phyloP scores from a whole-genome alignment of 1,284 basidiomycete species.

The Trichosporon faecale region DNA sequence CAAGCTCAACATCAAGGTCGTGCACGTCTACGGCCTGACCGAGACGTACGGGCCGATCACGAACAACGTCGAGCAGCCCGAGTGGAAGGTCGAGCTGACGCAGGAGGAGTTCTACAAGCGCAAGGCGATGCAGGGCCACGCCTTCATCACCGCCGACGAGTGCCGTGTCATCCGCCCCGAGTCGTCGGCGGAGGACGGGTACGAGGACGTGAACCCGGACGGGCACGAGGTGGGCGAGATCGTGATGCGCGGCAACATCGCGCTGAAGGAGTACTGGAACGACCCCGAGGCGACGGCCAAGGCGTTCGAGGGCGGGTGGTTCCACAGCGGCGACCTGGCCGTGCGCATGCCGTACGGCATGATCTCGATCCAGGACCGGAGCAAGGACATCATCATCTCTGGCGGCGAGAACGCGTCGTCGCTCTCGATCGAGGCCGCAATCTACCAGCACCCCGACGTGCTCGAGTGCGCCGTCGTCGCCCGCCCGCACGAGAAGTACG shows the following conservation, averaged over 20 bases:
- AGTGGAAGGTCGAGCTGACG: constrained; percentile 18
- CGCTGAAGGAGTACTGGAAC: constrained; percentile 65
- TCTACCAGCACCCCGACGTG: constrained; percentile 63
- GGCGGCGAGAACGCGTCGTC: constrained; percentile 86
- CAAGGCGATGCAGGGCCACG: constrained; percentile 29
- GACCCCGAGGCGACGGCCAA: constrained; percentile 66
- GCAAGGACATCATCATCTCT: constrained; percentile 77
- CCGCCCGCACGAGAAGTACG: constrained; percentile 67
- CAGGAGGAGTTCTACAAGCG: constrained; percentile 25
- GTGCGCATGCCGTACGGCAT: constrained; percentile 80
- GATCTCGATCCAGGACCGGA: constrained; percentile 53
- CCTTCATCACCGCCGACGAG: constrained; percentile 22
- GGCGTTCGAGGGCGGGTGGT: constrained; percentile 70
- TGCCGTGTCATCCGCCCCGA: constrained; percentile 21
- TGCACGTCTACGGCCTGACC: constrained; percentile 60
- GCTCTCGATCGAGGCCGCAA: constrained; percentile 74
- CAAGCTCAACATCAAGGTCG: constrained; percentile 25
- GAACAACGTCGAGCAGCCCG: constrained; percentile 21
- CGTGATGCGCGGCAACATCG: constrained; percentile 25
- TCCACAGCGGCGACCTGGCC: constrained; percentile 79
- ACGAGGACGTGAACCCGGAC: constrained; percentile 21
- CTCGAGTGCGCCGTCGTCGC: constrained; percentile 70
- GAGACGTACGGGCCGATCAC: constrained; percentile 28
- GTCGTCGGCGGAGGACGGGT: constrained; percentile 17
- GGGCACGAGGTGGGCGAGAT: constrained; percentile 27